phyloP scores from a whole-genome alignment of 2,329 filamentous ascomycete genomes.

The Madurella fahalii region DNA sequence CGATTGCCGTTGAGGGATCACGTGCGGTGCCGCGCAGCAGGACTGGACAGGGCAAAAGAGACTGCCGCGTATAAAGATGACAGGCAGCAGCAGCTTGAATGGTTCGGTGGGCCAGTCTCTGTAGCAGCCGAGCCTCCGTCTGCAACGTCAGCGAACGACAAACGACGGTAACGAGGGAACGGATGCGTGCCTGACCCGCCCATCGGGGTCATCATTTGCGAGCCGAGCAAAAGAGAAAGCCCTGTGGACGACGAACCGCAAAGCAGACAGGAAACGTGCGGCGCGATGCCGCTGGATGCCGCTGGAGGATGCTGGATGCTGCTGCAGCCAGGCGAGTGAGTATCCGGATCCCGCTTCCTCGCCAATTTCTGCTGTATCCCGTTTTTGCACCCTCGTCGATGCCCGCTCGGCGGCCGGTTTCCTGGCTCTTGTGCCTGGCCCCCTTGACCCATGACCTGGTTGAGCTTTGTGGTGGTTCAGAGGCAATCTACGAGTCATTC shows the following conservation, averaged over 20 bases:
- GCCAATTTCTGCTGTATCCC: conserved; percentile 6
- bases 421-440: conserved; percentile 8
- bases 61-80: neutral
- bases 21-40: neutral
- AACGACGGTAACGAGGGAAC: conserved; percentile 15
- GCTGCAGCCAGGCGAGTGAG: conserved; percentile 10
- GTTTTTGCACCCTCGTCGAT: conserved; percentile 1
- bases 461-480: conserved; percentile 20
- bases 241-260: neutral
- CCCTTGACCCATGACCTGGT: conserved; percentile 24
- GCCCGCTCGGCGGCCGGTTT: conserved; percentile 2
- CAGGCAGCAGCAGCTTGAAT: neutral
- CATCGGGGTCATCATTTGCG: conserved; percentile 21
- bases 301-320: no score
- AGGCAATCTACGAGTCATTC: conserved; percentile 24
- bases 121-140: conserved; percentile 9
- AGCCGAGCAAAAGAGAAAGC: conserved; percentile 10
- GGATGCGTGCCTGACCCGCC: conserved; percentile 12
- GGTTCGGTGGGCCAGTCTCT: neutral
- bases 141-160: conserved; percentile 12
- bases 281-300: conserved; percentile 2
- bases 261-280: neutral
- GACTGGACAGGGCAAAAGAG: no score
- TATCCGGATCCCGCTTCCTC: conserved; percentile 12
- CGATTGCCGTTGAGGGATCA: neutral